phyloP scores from a whole-genome alignment of 1,284 basidiomycete species.

The Microbotryum intermedium region DNA sequence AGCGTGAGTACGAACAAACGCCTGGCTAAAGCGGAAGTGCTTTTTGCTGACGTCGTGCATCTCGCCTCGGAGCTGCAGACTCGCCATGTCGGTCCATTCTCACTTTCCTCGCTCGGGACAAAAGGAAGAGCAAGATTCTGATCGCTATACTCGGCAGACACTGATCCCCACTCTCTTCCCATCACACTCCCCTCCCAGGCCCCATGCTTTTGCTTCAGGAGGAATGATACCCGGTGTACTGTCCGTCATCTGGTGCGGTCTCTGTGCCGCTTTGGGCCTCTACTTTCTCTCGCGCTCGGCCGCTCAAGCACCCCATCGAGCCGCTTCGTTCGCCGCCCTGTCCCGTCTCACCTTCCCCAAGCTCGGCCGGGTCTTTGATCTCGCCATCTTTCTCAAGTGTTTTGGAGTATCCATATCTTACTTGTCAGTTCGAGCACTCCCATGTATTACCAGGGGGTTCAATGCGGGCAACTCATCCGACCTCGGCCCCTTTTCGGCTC shows the following conservation, averaged over 20 bases:
- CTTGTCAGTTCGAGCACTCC: conserved; percentile 36
- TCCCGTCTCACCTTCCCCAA: conserved; percentile 66
- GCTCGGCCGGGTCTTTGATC: conserved; percentile 57
- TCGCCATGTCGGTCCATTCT: not conserved
- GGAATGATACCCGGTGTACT: conserved; percentile 59
- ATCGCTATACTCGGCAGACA: not conserved
- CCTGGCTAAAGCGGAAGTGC: too few species aligned
- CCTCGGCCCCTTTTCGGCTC: too few species aligned
- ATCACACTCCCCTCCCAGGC: conserved; percentile 32
- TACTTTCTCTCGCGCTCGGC: conserved; percentile 84
- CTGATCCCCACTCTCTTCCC: conserved; percentile 32
- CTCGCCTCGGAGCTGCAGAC: too few species aligned
- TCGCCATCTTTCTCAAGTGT: conserved; percentile 87
- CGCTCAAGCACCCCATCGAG: conserved; percentile 59
- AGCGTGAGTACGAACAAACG: too few species aligned
- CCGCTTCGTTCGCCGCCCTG: conserved; percentile 78
- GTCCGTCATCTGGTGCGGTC: conserved; percentile 78
- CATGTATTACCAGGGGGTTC: conserved; percentile 9
- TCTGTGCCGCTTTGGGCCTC: conserved; percentile 72
- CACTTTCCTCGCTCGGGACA: too few species aligned
- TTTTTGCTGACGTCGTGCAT: too few species aligned
- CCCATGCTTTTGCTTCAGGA: conserved; percentile 40
- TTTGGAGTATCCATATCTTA: conserved; percentile 92
- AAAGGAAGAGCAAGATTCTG: not conserved
- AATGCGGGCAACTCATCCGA: too few species aligned